Conservation (phyloP, 116 monocot genomes). For the Thalassia testudinum region DNA sequence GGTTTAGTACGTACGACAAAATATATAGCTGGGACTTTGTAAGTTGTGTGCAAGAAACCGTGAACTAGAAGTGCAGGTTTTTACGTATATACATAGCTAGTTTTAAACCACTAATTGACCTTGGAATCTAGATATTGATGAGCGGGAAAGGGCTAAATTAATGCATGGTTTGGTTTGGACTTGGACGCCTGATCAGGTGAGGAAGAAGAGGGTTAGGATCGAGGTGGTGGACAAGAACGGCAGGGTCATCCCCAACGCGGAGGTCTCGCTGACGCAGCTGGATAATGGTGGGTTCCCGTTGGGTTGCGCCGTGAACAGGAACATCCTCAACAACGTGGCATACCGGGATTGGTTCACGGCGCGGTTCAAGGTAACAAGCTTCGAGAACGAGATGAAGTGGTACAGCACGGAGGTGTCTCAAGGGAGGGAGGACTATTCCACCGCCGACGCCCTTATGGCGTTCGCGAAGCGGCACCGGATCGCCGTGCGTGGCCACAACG, state of each 20-base stretch:
- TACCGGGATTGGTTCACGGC: conserved; percentile 11
- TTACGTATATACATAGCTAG: no score
- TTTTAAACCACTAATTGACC: no score
- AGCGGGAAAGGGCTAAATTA: no score
- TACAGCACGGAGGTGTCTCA: neutral
- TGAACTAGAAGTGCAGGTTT: no score
- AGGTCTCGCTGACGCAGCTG: neutral
- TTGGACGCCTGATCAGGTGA: no score
- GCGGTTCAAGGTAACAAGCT: conserved; percentile 7
- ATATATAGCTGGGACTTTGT: no score
- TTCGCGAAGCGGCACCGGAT: neutral
- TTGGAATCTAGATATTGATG: no score
- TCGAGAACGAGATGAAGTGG: no score
- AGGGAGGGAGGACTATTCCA: neutral
- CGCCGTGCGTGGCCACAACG: neutral
- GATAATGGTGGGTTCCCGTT: conserved; percentile 5
- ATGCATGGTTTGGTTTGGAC: no score
- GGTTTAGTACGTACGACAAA: no score
- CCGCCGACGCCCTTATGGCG: neutral
- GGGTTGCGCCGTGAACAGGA: conserved; percentile 3
- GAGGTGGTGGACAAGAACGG: conserved; percentile 3
- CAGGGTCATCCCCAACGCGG: neutral
- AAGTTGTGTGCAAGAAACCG: no score
- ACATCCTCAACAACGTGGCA: conserved; percentile 7
- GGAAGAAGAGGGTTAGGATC: conserved; percentile 8